Base-by-base conservation (phyloP, 257 asterid genomes). In the Salvia splendens region DNA sequence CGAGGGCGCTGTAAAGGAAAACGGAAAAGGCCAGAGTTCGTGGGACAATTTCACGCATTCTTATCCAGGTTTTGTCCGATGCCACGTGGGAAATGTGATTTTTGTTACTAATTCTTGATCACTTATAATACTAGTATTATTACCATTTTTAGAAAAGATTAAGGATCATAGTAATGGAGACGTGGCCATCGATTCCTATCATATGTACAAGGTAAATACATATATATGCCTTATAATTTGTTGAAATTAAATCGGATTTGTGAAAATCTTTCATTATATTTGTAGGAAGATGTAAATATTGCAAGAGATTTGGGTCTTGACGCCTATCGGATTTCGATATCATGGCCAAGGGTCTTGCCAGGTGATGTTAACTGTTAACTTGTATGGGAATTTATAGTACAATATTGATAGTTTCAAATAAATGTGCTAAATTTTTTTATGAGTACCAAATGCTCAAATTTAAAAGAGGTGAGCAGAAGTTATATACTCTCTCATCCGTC, bases 271-370 rank as follows among this genome's bases (percentile, higher is more conserved):
- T 66, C 32, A 46, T 16, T 9, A 16, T 11, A 16, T 11, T 1
- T 69, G 57, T 56, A 85, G 88, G 84, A 79, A 70, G 88, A 83
- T 67, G 80, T 81, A 54, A 57, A 65, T 63, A 64, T 81, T 30
- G 75, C 80, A 40, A 77, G 75, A 61, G 75, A 75, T 30, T 51
- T 85, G 77, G 77, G 76, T 12, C 46, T 75, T 5, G 80, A 83
- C 20, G 78, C 87, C 30, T 85, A 82, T 5, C 67, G 86, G 64
- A 60, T 85, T 48, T 85, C 92, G 5, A 75, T 83, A 63, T 83
- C 92, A 43, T 85, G 92, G 92, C 40, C 92, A 0, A 74, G 87
- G 40, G 70, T 83, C 11, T 65, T 85, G 66, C 85, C 92, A 47
- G 77, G 89, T 85, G 6, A 40, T 35, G 5, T 4, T 4, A 4